Evolutionary conservation across 179 eudicot genomes (phyloP).

Genomic region (Beta corolliflora): DNA sequence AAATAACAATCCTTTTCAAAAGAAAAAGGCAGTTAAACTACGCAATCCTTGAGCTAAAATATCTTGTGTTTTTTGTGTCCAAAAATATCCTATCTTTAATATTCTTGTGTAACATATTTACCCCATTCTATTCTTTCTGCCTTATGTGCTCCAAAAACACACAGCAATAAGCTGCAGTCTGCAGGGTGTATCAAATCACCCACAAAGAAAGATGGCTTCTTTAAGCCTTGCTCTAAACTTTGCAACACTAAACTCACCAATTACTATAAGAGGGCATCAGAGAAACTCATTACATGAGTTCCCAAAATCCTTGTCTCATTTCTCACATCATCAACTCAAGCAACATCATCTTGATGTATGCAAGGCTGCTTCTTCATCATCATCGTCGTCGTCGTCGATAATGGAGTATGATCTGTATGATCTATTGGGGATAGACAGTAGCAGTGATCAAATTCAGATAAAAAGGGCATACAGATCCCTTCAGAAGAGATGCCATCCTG

Average conservation of each 20-base stretch:
- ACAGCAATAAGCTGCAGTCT: neutral
- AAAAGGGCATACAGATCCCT: slow-evolving; percentile 71
- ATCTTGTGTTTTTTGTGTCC: neutral
- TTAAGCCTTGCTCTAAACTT: slow-evolving; percentile 30
- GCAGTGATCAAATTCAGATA: slow-evolving; percentile 56
- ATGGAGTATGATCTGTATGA: slow-evolving; percentile 76
- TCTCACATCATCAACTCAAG: neutral
- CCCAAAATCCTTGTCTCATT: slow-evolving; percentile 16
- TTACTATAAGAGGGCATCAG: neutral
- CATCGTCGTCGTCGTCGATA: slow-evolving; percentile 22
- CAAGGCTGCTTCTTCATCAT: slow-evolving; percentile 23
- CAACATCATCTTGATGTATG: neutral
- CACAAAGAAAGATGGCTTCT: slow-evolving; percentile 21
- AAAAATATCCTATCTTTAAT: slow-evolving; percentile 19
- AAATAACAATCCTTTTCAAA: neutral
- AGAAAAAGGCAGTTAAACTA: neutral
- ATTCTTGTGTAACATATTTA: neutral
- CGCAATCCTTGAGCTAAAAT: neutral
- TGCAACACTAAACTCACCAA: slow-evolving; percentile 20
- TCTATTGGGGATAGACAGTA: slow-evolving; percentile 73
- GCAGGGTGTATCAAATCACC: slow-evolving; percentile 1
- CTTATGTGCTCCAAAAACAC: neutral
- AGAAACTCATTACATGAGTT: neutral
- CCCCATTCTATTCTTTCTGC: neutral
- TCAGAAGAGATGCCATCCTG: slow-evolving; percentile 92